These are phyloP conservation scores for Pichia sp. DNA, from an alignment of 1,139 yeast genomes.

Conservation along the genomic window DNA sequence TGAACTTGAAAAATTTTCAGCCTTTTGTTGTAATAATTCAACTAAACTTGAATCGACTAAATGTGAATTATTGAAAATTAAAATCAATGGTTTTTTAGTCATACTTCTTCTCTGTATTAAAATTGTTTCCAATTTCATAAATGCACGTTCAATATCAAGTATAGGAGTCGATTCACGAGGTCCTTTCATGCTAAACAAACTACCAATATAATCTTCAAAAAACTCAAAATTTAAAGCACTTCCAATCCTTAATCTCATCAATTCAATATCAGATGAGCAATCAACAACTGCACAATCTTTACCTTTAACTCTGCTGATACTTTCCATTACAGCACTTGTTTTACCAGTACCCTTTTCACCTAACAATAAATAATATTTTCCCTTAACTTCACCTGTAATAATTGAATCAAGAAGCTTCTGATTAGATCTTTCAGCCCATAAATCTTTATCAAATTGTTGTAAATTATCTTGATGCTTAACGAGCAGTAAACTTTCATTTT, in stretches of 20 bases:
- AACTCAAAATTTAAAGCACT: constrained; percentile 67
- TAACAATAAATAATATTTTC: constrained; percentile 64
- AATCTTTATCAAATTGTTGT: constrained; percentile 36
- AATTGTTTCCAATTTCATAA: constrained; percentile 66
- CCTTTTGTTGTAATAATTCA: constrained; percentile 78
- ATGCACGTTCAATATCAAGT: constrained; percentile 76
- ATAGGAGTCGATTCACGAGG: constrained; percentile 83
- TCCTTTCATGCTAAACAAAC: constrained; percentile 74
- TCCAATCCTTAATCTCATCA: constrained; percentile 70
- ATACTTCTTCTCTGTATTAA: constrained; percentile 46
- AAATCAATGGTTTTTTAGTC: constrained; percentile 50
- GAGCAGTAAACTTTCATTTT: constrained; percentile 39
- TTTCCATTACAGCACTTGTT: constrained; percentile 63
- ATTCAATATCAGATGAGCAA: constrained; percentile 84
- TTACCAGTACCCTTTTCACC: constrained; percentile 90
- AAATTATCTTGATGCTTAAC: constrained; percentile 39
- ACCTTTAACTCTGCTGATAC: constrained; percentile 62
- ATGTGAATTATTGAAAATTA: constrained; percentile 71
- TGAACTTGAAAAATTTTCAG: constrained; percentile 70
- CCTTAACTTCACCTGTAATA: constrained; percentile 53
- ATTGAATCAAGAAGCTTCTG: constrained; percentile 62
- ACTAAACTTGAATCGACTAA: constrained; percentile 66
- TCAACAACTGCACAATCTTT: constrained; percentile 65
- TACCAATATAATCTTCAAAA: constrained; percentile 78
- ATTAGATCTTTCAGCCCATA: constrained; percentile 67